Conservation (phyloP, 371 early-diverging fungal genomes). For the Rhizomucor miehei region DNA sequence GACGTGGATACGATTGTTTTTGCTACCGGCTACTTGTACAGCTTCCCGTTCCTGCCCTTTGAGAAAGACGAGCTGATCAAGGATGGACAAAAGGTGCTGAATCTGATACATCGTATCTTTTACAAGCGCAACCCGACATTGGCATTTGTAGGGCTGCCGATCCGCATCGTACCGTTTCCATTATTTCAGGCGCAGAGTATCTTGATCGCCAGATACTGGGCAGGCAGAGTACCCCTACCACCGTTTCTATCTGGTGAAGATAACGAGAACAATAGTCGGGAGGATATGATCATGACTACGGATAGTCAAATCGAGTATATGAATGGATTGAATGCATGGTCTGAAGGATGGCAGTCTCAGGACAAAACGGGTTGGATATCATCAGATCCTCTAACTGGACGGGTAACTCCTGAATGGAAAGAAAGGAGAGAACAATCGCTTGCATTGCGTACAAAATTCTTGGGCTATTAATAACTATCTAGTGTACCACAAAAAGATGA, state of each 20-base stretch:
- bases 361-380: constrained; percentile 17
- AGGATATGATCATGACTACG: constrained; percentile 16
- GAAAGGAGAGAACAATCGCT: constrained; percentile 20
- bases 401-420: constrained; percentile 25
- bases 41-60: constrained; percentile 52
- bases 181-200: constrained; percentile 50
- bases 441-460: constrained; percentile 19
- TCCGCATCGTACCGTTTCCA: constrained; percentile 54
- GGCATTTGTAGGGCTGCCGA: constrained; percentile 56
- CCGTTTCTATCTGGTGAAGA: neutral
- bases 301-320: constrained; percentile 18
- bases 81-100: constrained; percentile 42
- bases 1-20: constrained; percentile 49
- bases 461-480: constrained; percentile 31
- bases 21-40: constrained; percentile 61
- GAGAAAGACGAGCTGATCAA: constrained; percentile 21
- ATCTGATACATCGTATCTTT: constrained; percentile 48
- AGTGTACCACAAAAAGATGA: neutral
- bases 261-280: constrained; percentile 12
- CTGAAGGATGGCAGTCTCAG: constrained; percentile 20
- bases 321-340: constrained; percentile 33
- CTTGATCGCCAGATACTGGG: constrained; percentile 40
- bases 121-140: constrained; percentile 54
- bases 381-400: constrained; percentile 18
- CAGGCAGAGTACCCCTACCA: constrained; percentile 16